These are phyloP conservation scores for Plantago major DNA, from an alignment of 257 asterid genomes.

Conservation along the genomic window DNA sequence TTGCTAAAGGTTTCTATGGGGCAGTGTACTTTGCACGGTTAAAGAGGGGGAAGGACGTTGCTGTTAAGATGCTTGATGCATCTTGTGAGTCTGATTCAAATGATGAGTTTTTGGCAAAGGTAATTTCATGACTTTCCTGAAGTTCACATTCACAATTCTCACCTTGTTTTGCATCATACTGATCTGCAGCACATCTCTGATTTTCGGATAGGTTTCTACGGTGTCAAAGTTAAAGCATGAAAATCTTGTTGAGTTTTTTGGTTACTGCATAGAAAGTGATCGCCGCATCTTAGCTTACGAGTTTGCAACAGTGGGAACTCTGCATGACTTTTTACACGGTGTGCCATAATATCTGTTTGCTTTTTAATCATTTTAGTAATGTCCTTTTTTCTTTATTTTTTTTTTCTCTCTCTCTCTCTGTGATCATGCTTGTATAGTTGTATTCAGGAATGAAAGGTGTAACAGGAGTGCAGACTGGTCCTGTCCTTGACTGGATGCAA, in stretches of 20 bases:
- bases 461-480: conserved; percentile 96
- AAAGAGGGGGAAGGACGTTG: conserved; percentile 66
- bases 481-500: conserved; percentile 91
- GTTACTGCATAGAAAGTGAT: no score
- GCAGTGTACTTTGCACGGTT: conserved; percentile 69
- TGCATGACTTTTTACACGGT: conserved; percentile 27
- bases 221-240: conserved; percentile 86
- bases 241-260: conserved; percentile 70
- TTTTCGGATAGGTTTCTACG: conserved; percentile 62
- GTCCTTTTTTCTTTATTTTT: no score
- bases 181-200: background rate
- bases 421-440: background rate
- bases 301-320: no score
- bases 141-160: background rate
- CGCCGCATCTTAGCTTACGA: no score
- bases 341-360: conserved; percentile 11
- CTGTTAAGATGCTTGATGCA: conserved; percentile 87
- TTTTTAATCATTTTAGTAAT: no score
- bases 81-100: conserved; percentile 85
- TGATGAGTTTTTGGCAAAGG: conserved; percentile 80
- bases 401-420: no score
- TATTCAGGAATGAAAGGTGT: conserved; percentile 84
- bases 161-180: conserved; percentile 5
- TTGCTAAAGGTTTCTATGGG: conserved; percentile 88
- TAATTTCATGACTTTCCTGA: conserved; percentile 11